Evolutionary conservation across 2,329 filamentous ascomycete genomes (phyloP), one percentile per base, ranked within the genome.

Genomic region (Thielaviopsis ethacetica): DNA sequence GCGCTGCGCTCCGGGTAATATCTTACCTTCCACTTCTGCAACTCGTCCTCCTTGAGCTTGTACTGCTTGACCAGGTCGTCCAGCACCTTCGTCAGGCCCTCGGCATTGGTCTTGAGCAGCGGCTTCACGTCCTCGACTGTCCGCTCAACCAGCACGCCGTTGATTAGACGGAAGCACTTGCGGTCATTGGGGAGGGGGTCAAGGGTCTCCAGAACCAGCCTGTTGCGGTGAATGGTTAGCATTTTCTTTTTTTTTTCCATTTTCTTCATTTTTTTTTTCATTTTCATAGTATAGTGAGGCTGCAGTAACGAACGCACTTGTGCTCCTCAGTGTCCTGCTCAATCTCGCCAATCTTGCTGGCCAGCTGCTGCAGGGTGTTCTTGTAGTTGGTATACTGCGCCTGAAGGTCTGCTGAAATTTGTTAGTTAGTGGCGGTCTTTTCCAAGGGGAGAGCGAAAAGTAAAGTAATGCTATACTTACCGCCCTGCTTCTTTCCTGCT

Each of bases 141-240:
- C 65, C 91, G 81, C 75, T 98, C 93, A 58, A 95, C 88, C 61
- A 98, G 76, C 24, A 97, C 91, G 53, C 93, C 93, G 71, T 98
- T 97, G 71, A 98, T 94, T 81, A 98, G 89, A 66, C 93, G 91
- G 74, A 97, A 98, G 74, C 91, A 97, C 75, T 96, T 98, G 67
- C 93, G 87, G 64, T 95, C 86, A 63, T 78, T 80, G 0, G 88
- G 78, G 24, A 97, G 80, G 53, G 91, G 91, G 61, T 85, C 80
- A 63, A 98, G 75, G 3, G 91, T 97, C 69, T 97, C 91, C 56
- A 97, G 81, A 38, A 98, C 93, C 64, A 97, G 86, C 72, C 93
- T 97, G 65, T 63, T 13, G 52, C 27, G 57, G 30, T 10, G 2
- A 4, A 34, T 52, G 56, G 56, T 57, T 61, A 50, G 52, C 49